Percentiles rank a stretch among this genome's conserved stretches.
Conservation (phyloP, 2,329 filamentous ascomycete genomes). For the Pseudogymnoascus sp. region DNA sequence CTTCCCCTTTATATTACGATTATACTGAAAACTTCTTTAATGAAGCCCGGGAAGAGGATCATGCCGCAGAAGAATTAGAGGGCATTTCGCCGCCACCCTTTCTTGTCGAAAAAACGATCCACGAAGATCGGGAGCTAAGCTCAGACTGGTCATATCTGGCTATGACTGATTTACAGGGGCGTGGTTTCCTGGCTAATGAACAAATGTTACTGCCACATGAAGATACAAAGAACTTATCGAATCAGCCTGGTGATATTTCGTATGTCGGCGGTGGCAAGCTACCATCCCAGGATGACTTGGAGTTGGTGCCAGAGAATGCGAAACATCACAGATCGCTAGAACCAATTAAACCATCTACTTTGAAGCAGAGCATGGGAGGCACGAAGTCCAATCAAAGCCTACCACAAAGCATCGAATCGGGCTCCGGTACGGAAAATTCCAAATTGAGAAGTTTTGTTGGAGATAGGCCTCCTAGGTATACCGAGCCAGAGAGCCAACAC, state of each 20-base stretch:
- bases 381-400: neutral
- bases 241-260: neutral
- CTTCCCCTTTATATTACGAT: constrained; percentile 29
- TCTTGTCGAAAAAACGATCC: constrained; percentile 24
- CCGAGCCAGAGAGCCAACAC: neutral
- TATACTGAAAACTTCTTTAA: constrained; percentile 30
- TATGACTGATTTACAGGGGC: neutral
- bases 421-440: neutral
- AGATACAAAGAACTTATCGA: neutral
- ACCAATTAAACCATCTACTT: neutral
- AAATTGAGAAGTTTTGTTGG: neutral
- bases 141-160: constrained; percentile 13
- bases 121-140: constrained; percentile 24
- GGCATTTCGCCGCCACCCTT: constrained; percentile 22
- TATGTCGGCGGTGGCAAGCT: neutral
- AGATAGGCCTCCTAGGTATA: neutral
- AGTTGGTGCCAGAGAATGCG: neutral
- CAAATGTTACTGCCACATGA: neutral
- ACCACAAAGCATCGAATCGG: neutral
- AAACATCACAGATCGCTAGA: neutral
- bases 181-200: constrained; percentile 4
- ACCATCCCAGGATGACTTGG: neutral
- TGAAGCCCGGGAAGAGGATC: constrained; percentile 9
- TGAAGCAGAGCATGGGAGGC: neutral
- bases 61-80: constrained; percentile 14